Evolutionary conservation across 345 rosid genomes (phyloP).

Genomic region (Eucalyptus polybractea): DNA sequence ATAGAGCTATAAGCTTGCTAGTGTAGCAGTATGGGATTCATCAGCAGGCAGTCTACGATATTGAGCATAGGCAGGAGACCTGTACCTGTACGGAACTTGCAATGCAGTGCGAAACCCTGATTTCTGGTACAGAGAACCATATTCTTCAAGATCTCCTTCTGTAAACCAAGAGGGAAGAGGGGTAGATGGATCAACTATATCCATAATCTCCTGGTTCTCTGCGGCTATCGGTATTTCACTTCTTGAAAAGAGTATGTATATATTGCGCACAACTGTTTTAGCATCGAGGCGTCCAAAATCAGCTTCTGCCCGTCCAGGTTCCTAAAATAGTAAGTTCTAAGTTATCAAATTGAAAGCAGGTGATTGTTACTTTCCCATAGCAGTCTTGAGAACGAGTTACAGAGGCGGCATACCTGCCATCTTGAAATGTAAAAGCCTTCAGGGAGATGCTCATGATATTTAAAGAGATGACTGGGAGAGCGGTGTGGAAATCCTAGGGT

Average conservation of each 20-base stretch:
- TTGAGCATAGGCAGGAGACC: neutral
- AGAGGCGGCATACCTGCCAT: conserved; percentile 26
- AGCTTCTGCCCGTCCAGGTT: neutral
- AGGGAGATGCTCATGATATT: conserved; percentile 11
- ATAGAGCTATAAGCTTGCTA: neutral
- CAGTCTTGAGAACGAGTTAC: neutral
- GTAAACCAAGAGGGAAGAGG: conserved; percentile 49
- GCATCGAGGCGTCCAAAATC: neutral
- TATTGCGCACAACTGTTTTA: conserved; percentile 9
- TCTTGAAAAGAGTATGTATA: conserved; percentile 40
- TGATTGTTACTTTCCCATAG: neutral
- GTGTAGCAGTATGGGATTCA: neutral
- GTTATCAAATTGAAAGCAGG: neutral
- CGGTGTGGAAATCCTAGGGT: conserved; percentile 34
- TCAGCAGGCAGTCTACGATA: neutral
- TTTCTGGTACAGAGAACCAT: conserved; percentile 39
- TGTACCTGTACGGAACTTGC: conserved; percentile 45
- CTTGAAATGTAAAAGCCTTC: conserved; percentile 41
- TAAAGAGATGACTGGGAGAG: conserved; percentile 2
- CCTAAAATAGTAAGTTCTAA: neutral
- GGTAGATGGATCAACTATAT: conserved; percentile 35
- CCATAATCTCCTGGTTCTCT: conserved; percentile 50
- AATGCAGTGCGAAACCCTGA: conserved; percentile 45
- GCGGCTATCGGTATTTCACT: conserved; percentile 42
- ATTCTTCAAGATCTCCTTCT: conserved; percentile 35